Base-by-base conservation (phyloP, 2,329 filamentous ascomycete species). In the Talaromyces funiculosus region DNA sequence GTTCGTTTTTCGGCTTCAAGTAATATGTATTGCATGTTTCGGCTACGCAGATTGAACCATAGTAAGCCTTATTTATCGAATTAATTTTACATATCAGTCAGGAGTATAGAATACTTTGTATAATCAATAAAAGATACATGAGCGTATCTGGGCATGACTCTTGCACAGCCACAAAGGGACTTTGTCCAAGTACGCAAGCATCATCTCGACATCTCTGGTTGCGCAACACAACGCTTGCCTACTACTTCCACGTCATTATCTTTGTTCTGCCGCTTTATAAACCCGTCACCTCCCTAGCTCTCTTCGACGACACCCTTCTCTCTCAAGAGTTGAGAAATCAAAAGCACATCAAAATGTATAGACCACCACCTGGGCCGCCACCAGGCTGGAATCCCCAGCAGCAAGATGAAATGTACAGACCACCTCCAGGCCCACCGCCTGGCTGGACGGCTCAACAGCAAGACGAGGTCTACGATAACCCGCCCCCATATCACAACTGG, bases 401-500 rank as follows among this genome's bases (percentile, higher is more conserved):
- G 14, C 42, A 45, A 45, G 42, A 45, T 8, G 5, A 26, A 24
- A 45, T 12, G 20, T 45, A 45, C 16, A 47, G 22, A 40, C 60
- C 60, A 59, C 60, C 57, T 18, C 57, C 57, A n/a, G 57, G 57
- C 4, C 49, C 57, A 10, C 55, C 55, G 7, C 55, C 55, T 51
- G 56, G 56, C 22, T 58, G 42, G 43, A 51, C 4, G 1, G 29
- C 18, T 40, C 57, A 35, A 24, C 47, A 18, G 38, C 57, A 29
- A 24, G 18, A 43, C 18, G 55, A 61, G 8, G 31, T 18, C 29
- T 51, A 43, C 4, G 20, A 47, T 45, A 51, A 75, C 24, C 82
- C 83, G 14, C 83, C 83, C 18, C 80, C 82, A 26, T 85, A 86
- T 66, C 84, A 86, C 69, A 82, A 85, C 71, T 87, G 85, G 85